These are phyloP conservation scores for Cytauxzoon felis DNA, from an alignment of 169 alveolate genomes.

Conservation along the genomic window DNA sequence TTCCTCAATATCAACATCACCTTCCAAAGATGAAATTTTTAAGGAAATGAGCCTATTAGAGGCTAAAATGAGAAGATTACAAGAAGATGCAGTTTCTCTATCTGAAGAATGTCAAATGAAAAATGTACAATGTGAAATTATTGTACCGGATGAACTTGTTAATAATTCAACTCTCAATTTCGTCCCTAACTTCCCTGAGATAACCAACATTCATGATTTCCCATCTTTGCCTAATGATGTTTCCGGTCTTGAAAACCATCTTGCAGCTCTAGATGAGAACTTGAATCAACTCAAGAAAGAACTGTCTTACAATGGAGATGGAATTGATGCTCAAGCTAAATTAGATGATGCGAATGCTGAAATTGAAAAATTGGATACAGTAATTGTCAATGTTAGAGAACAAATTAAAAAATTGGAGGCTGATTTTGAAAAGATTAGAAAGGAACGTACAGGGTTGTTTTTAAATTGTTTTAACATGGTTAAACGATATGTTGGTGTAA, in stretches of 20 bases:
- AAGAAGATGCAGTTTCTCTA: constrained; percentile 14
- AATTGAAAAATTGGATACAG: constrained; percentile 55
- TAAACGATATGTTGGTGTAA: constrained; percentile 65
- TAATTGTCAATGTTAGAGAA: constrained; percentile 45
- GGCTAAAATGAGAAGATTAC: constrained; percentile 10
- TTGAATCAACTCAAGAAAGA: constrained; percentile 33
- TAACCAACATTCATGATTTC: background rate
- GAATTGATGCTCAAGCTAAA: constrained; percentile 46
- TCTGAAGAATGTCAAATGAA: constrained; percentile 36
- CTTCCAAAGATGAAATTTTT: background rate
- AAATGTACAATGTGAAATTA: constrained; percentile 17
- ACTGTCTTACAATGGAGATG: constrained; percentile 38
- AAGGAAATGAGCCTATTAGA: constrained; percentile 8
- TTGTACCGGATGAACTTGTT: constrained; percentile 2
- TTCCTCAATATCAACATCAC: background rate
- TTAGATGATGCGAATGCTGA: constrained; percentile 53
- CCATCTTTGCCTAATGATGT: background rate
- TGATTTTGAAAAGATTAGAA: constrained; percentile 62
- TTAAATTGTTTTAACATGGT: constrained; percentile 68
- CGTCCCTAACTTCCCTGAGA: constrained; percentile 18
- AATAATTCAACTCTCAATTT: background rate
- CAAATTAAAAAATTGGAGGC: constrained; percentile 62
- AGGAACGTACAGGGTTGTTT: constrained; percentile 65
- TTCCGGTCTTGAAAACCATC: background rate
- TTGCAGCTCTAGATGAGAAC: background rate